phyloP scores from a whole-genome alignment of 768 basidiomycete genomes.

The Butyriboletus loyo region DNA sequence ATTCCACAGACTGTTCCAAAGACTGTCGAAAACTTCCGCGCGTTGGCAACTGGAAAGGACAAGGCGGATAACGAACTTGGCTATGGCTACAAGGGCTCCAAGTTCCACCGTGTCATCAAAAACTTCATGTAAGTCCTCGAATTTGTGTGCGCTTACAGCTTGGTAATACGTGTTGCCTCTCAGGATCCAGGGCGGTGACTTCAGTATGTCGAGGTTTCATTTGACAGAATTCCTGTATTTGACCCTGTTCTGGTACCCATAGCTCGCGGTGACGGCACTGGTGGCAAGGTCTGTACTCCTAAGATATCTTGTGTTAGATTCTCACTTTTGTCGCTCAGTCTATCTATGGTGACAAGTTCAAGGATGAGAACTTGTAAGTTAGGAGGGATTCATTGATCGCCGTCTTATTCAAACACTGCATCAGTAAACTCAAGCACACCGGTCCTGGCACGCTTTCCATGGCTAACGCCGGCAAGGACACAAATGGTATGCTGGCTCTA shows the following conservation, averaged over 20 bases:
- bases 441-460: constrained; percentile 85
- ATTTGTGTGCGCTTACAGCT: neutral
- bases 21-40: constrained; percentile 97
- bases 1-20: constrained; percentile 80
- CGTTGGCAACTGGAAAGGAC: constrained; percentile 78
- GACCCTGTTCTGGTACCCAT: constrained; percentile 7
- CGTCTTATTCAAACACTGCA: neutral
- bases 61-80: constrained; percentile 65
- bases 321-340: constrained; percentile 44
- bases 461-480: constrained; percentile 92
- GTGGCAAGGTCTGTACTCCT: constrained; percentile 65
- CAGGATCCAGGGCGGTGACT: constrained; percentile 98
- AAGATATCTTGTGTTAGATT: neutral
- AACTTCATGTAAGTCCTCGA: constrained; percentile 70
- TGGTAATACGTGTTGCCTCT: constrained; percentile 1
- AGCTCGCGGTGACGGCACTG: constrained; percentile 87
- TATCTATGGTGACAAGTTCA: constrained; percentile 87
- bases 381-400: neutral
- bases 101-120: constrained; percentile 96
- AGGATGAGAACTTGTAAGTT: constrained; percentile 93
- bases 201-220: constrained; percentile 57
- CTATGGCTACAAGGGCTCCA: constrained; percentile 92
- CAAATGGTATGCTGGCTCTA: constrained; percentile 63
- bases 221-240: constrained; percentile 14
- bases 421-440: constrained; percentile 93